phyloP scores from a whole-genome alignment of 2,329 filamentous ascomycete species.

The Calonectria pauciramosa region DNA sequence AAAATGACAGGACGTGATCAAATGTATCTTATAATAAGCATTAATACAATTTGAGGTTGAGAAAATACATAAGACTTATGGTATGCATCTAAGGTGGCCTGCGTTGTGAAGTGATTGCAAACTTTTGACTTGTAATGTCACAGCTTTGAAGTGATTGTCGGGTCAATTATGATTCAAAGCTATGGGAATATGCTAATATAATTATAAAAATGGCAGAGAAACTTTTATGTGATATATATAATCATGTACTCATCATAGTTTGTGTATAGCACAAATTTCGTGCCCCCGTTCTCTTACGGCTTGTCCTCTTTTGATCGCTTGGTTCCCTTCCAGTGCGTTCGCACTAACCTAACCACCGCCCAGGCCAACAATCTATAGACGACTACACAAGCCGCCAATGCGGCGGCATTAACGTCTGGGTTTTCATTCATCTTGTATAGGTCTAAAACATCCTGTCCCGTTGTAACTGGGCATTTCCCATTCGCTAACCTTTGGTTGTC shows the following conservation, averaged over 20 bases:
- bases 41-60: too few species aligned
- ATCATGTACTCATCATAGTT: background rate
- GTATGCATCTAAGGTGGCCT: too few species aligned
- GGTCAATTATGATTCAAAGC: too few species aligned
- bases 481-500: slow-evolving; percentile 69
- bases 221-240: background rate
- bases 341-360: slow-evolving; percentile 66
- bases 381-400: slow-evolving; percentile 73
- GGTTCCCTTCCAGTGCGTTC: slow-evolving; percentile 64
- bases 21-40: too few species aligned
- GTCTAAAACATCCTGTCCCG: slow-evolving; percentile 75
- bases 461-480: slow-evolving; percentile 75
- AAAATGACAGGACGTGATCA: background rate
- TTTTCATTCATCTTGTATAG: slow-evolving; percentile 77
- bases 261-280: background rate
- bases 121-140: too few species aligned
- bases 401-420: slow-evolving; percentile 72
- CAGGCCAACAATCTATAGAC: slow-evolving; percentile 76
- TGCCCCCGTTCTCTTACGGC: background rate
- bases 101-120: too few species aligned
- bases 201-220: background rate
- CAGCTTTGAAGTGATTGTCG: too few species aligned
- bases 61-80: too few species aligned
- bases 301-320: slow-evolving; percentile 40
- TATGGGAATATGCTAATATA: background rate